Conservation (phyloP, 2,329 filamentous ascomycete species). For the Cercospora sp. region DNA sequence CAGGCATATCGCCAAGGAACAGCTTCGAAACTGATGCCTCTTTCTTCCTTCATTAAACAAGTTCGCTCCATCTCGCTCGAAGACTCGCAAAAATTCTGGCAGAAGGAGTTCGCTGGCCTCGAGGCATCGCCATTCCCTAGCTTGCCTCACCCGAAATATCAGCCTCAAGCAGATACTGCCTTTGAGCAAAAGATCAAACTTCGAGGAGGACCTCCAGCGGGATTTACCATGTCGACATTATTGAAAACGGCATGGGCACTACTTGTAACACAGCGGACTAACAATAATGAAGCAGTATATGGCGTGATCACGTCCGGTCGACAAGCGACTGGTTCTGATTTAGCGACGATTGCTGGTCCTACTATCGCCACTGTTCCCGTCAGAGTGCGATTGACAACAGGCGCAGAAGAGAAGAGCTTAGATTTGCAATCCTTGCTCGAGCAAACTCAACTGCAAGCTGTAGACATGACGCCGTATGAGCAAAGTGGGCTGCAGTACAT, state of each 20-base stretch:
- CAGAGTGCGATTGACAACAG: background rate
- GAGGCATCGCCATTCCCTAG: background rate
- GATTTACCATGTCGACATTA: background rate
- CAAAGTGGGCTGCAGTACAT: slow-evolving; percentile 14
- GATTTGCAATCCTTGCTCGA: background rate
- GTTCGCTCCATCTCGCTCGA: background rate
- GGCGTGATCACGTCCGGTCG: background rate
- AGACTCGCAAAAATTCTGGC: background rate
- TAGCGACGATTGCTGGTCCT: background rate
- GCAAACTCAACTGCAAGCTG: background rate
- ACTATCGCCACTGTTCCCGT: background rate
- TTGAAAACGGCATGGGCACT: background rate
- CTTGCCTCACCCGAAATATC: background rate
- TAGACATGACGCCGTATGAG: slow-evolving; percentile 20
- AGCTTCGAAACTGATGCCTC: background rate
- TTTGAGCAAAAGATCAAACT: background rate
- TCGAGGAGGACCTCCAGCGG: background rate
- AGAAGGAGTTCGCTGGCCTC: background rate
- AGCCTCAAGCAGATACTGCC: background rate
- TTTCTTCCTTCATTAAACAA: background rate
- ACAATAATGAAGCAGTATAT: background rate
- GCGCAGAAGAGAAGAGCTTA: background rate
- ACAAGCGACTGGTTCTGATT: background rate
- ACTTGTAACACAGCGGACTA: background rate
- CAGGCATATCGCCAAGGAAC: background rate